Conservation (phyloP, 805 yeast species). For the Nakazawaea anatomiae region DNA sequence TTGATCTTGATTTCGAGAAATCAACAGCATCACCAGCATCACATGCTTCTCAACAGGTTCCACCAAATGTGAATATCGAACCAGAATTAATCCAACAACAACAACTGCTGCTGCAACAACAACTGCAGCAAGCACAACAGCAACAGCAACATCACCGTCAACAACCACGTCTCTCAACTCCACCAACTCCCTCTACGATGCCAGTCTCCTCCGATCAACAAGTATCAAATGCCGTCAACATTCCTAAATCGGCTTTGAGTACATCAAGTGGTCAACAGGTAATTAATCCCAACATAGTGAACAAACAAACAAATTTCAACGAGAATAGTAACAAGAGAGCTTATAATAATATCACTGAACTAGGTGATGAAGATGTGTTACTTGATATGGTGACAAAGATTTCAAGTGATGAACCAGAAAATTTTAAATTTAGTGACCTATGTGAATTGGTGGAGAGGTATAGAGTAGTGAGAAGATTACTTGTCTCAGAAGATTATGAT, state of each 20-base stretch:
- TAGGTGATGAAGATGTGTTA: conserved; percentile 12
- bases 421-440: conserved; percentile 6
- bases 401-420: conserved; percentile 14
- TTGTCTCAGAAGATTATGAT: conserved; percentile 4
- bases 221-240: neutral
- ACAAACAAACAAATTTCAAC: neutral
- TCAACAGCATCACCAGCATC: neutral
- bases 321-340: neutral
- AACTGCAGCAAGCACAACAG: neutral
- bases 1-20: conserved; percentile 7
- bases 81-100: conserved; percentile 4
- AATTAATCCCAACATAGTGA: neutral
- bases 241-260: neutral
- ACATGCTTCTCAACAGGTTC: neutral
- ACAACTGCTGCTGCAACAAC: neutral
- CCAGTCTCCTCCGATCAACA: neutral
- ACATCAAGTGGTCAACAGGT: neutral
- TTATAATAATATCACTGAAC: neutral
- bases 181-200: neutral
- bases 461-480: conserved; percentile 6
- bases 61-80: neutral
- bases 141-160: neutral
- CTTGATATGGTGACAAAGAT: conserved; percentile 25
- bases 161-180: neutral
- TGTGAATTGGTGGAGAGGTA: conserved; percentile 8